Conservation (phyloP, 2,329 filamentous ascomycete species). For the Ophiostoma sp. region DNA sequence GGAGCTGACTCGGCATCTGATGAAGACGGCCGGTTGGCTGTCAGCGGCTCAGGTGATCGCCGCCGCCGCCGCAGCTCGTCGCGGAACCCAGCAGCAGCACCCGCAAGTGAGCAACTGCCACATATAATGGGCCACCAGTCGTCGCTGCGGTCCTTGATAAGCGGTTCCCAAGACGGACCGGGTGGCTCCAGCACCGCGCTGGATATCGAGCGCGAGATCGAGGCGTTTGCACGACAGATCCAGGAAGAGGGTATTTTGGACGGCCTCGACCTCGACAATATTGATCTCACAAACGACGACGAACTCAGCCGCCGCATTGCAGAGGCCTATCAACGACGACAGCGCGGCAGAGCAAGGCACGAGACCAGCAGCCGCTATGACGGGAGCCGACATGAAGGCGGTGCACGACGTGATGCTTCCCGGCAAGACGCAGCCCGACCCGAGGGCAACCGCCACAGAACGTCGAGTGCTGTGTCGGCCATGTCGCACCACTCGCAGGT, state of each 20-base stretch:
- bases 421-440: slow-evolving; percentile 32
- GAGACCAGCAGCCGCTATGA: slow-evolving; percentile 37
- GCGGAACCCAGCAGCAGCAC: slow-evolving; percentile 35
- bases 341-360: slow-evolving; percentile 60
- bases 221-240: slow-evolving; percentile 83
- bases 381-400: slow-evolving; percentile 45
- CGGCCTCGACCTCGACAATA: slow-evolving; percentile 83
- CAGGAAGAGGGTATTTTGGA: slow-evolving; percentile 68
- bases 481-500: slow-evolving; percentile 22
- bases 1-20: slow-evolving; percentile 33
- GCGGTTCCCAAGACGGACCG: slow-evolving; percentile 44
- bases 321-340: slow-evolving; percentile 78
- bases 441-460: neutral
- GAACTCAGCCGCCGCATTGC: slow-evolving; percentile 89
- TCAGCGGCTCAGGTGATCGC: neutral
- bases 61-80: slow-evolving; percentile 48
- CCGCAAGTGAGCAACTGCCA: slow-evolving; percentile 41
- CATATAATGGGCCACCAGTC: slow-evolving; percentile 71
- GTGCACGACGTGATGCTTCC: slow-evolving; percentile 37
- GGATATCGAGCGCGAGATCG: slow-evolving; percentile 83
- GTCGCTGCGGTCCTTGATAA: slow-evolving; percentile 81
- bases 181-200: slow-evolving; percentile 37
- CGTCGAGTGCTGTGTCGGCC: slow-evolving; percentile 20
- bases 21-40: slow-evolving; percentile 12
- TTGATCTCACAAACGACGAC: slow-evolving; percentile 81